Percentiles rank a stretch among this genome's conserved stretches.
Evolutionary conservation across 2,329 filamentous ascomycete genomes (phyloP).

Genomic region (Cladosporium colombiae): DNA sequence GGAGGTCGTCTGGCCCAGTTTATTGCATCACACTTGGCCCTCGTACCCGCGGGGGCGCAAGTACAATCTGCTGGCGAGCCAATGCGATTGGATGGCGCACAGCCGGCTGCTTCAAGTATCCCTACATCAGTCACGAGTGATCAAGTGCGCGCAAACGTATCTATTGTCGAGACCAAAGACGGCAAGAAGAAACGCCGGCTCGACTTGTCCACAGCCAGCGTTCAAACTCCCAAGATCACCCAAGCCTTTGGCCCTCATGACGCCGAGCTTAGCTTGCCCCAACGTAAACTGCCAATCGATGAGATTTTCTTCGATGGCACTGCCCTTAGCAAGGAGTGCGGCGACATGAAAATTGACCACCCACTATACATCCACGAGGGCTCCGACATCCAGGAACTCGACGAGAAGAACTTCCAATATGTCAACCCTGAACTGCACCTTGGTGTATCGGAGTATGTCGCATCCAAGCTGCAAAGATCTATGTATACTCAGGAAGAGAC

Average conservation of each 20-base stretch:
- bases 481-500: slow-evolving; percentile 25
- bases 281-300: slow-evolving; percentile 32
- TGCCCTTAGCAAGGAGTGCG: slow-evolving; percentile 29
- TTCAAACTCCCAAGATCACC: neutral
- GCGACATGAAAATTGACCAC: neutral
- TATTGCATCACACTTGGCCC: neutral
- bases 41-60: neutral
- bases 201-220: neutral
- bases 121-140: neutral
- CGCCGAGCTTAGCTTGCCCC: slow-evolving; percentile 25
- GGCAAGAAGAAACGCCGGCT: slow-evolving; percentile 37
- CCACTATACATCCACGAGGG: slow-evolving; percentile 18
- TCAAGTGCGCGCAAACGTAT: slow-evolving; percentile 29
- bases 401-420: slow-evolving; percentile 31
- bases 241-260: neutral
- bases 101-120: neutral
- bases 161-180: slow-evolving; percentile 30
- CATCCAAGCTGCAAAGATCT: slow-evolving; percentile 33
- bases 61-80: neutral
- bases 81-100: slow-evolving; percentile 1
- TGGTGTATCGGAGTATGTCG: slow-evolving; percentile 33
- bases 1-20: neutral
- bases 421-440: slow-evolving; percentile 16
- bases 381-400: slow-evolving; percentile 21
- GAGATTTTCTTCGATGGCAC: slow-evolving; percentile 39